phyloP scores from a whole-genome alignment of 441 rosid genomes.

The Pelargonium cotyledonis region DNA sequence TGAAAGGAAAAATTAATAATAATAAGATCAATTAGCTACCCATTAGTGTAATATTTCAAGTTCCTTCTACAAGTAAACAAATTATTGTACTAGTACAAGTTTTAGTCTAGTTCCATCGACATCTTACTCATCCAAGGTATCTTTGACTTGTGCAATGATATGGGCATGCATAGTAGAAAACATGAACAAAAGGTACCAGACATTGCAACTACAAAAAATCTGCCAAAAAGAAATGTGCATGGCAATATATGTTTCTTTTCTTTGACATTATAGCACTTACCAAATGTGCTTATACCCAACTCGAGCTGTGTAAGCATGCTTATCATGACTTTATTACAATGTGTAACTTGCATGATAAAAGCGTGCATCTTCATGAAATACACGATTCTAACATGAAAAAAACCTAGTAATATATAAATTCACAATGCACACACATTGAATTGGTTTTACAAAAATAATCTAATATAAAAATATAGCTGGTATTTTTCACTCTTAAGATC shows the following conservation, averaged over 20 bases:
- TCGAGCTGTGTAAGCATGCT: not conserved
- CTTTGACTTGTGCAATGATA: not conserved
- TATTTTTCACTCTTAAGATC: not conserved
- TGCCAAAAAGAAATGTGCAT: not conserved
- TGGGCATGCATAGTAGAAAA: not conserved
- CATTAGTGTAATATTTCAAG: slow-evolving; percentile 12
- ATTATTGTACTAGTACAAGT: not conserved
- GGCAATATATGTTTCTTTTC: not conserved
- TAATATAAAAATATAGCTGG: not conserved
- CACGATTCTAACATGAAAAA: not conserved
- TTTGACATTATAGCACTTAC: not conserved
- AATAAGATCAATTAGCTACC: slow-evolving; percentile 3
- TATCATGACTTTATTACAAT: not conserved
- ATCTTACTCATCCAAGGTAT: not conserved
- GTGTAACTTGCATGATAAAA: not conserved
- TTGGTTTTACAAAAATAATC: not conserved
- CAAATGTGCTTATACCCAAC: not conserved
- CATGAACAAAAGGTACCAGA: not conserved
- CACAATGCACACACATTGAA: not conserved
- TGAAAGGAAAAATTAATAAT: not conserved
- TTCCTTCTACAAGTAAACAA: not conserved
- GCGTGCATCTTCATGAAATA: not conserved
- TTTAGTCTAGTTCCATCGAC: not conserved
- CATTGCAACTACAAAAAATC: not conserved
- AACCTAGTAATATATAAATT: not conserved